Conservation (phyloP, 1,284 basidiomycete genomes). For the Hymenochaete sp. region DNA sequence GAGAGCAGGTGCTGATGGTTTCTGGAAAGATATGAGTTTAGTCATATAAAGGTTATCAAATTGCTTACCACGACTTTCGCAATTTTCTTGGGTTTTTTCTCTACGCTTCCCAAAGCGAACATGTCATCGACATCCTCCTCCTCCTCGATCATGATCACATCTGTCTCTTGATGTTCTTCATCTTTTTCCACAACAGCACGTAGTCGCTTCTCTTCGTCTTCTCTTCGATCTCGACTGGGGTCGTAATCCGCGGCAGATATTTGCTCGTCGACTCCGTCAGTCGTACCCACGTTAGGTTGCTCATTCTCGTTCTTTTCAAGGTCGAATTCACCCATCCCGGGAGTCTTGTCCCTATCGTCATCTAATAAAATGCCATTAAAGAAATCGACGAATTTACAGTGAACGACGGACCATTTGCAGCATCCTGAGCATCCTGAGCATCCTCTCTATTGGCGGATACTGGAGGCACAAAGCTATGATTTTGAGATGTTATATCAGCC, state of each 20-base stretch:
- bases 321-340: constrained; percentile 45
- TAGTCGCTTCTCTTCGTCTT: constrained; percentile 68
- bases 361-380: constrained; percentile 24
- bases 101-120: constrained; percentile 63
- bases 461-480: constrained; percentile 36
- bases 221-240: constrained; percentile 73
- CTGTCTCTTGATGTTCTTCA: constrained; percentile 35
- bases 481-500: constrained; percentile 56
- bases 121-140: constrained; percentile 83
- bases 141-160: constrained; percentile 56
- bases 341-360: constrained; percentile 43
- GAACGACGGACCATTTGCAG: constrained; percentile 14
- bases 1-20: constrained; percentile 48
- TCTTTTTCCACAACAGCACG: constrained; percentile 33
- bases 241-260: constrained; percentile 91
- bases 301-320: constrained; percentile 53
- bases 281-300: constrained; percentile 31
- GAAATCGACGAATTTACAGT: neutral
- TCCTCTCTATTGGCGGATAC: constrained; percentile 23
- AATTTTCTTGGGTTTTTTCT: constrained; percentile 52
- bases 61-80: constrained; percentile 42
- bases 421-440: constrained; percentile 25
- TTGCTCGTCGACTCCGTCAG: constrained; percentile 52
- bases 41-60: constrained; percentile 5
- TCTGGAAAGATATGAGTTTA: constrained; percentile 29